Base-by-base conservation (phyloP, 1,139 yeast species). In the Nakaseomyces nivariensis region DNA sequence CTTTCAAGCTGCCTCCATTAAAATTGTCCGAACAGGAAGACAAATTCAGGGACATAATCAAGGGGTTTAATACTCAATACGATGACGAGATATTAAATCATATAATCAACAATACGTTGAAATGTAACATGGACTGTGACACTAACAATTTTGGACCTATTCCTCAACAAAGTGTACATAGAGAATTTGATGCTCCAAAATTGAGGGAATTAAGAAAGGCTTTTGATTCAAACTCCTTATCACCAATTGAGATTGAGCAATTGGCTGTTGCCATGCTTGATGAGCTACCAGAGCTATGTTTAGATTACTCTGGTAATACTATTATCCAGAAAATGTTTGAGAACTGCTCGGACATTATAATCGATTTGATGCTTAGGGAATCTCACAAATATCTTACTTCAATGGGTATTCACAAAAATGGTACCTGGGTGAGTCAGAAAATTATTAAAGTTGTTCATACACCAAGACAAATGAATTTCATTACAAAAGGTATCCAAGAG, bases 351-450 rank as follows among this genome's bases (percentile, higher is more conserved):
- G 79, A 84, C 22, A 73, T 81, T 7, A 74, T 88, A 51, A 85
- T 86, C 62, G 81, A 85, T 58, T 76, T 83, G 69, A 84, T 90
- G 87, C 76, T 90, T 46, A 79, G 83, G 59, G 79, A 77, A 56
- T 78, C 90, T 49, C 74, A 86, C 3, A 95, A 92, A 13, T 85
- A 74, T 60, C 73, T 90, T 55, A 85, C 96, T 1, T 94, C 87
- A 63, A 82, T 90, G 71, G 90, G 96, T 58, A 82, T 87, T 51
- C 97, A 90, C 70, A 90, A 90, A 63, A 90, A 90, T 66, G 97
- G 97, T 52, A 90, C 97, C 6, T 90, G 97, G 97, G 97, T 96
- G 3, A 92, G 95, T 25, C 97, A 90, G 66, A 90, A 89, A 67
- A 82, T 90, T 62, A 87, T 90, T 60, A 84, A 81, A 57, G 82